Evolutionary conservation across 305 asterid genomes (phyloP).

Genomic region (Solanum hybrid): DNA sequence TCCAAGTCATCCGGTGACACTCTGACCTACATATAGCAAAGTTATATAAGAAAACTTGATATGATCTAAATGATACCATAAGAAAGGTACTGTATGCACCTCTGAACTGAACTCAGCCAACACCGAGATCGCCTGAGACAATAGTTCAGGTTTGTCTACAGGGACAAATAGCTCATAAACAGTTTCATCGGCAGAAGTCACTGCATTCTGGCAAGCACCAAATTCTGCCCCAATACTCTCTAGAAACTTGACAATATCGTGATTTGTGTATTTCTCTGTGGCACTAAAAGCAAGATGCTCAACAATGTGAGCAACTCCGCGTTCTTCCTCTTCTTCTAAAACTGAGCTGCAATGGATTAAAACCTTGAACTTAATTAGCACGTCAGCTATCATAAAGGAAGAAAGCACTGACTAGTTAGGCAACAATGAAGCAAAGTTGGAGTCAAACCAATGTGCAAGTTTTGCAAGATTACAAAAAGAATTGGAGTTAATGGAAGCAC

Average conservation of each 20-base stretch:
- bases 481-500: neutral
- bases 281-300: slow-evolving; percentile 99
- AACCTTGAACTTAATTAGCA: slow-evolving; percentile 25
- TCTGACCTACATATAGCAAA: slow-evolving; percentile 50
- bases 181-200: slow-evolving; percentile 89
- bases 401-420: neutral
- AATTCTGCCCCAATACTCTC: slow-evolving; percentile 96
- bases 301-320: slow-evolving; percentile 94
- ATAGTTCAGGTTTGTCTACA: slow-evolving; percentile 80
- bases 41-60: slow-evolving; percentile 10
- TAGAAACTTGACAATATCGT: slow-evolving; percentile 83
- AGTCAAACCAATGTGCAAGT: neutral
- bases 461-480: neutral
- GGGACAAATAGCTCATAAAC: slow-evolving; percentile 90
- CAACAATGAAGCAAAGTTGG: neutral
- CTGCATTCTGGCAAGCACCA: slow-evolving; percentile 95
- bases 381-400: neutral
- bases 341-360: slow-evolving; percentile 76
- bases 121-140: slow-evolving; percentile 80
- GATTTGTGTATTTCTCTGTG: slow-evolving; percentile 78
- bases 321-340: slow-evolving; percentile 95
- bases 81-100: slow-evolving; percentile 30
- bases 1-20: slow-evolving; percentile 71
- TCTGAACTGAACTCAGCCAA: slow-evolving; percentile 92
- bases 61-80: neutral